These are phyloP conservation scores for Schizophyllum amplum DNA, from an alignment of 1,284 basidiomycete genomes.

Conservation along the genomic window DNA sequence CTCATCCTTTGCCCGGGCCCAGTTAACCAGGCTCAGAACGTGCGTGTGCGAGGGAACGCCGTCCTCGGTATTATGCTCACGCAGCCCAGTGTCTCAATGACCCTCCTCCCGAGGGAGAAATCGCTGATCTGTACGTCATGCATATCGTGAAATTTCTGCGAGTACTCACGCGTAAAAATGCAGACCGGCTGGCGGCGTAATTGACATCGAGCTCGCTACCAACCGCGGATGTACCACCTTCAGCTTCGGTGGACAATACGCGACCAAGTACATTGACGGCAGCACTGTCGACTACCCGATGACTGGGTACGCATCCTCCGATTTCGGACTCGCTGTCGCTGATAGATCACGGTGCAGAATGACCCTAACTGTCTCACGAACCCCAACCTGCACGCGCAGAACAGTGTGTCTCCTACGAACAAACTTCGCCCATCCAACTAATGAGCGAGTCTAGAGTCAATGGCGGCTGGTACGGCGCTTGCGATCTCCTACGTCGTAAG, in stretches of 20 bases:
- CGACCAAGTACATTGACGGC: conserved; percentile 33
- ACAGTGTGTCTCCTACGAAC: not conserved
- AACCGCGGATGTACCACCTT: conserved; percentile 34
- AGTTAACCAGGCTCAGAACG: not conserved
- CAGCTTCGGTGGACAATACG: conserved; percentile 26
- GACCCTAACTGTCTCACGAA: conserved; percentile 25
- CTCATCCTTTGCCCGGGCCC: too few species aligned
- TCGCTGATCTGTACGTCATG: conserved; percentile 34
- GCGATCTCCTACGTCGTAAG: conserved; percentile 36
- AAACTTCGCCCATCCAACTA: not conserved
- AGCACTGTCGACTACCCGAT: conserved; percentile 19
- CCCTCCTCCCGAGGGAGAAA: conserved; percentile 34
- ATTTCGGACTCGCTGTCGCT: not conserved
- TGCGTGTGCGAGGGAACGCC: not conserved
- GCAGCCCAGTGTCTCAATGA: not conserved
- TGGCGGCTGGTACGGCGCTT: conserved; percentile 37
- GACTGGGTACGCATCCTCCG: conserved; percentile 13
- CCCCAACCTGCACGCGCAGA: conserved; percentile 21
- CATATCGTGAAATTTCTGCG: not conserved
- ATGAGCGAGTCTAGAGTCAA: conserved; percentile 10
- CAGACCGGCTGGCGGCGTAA: conserved; percentile 36
- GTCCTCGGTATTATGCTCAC: not conserved
- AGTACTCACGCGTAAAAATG: too few species aligned
- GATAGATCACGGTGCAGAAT: not conserved
- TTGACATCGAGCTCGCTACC: conserved; percentile 34